These are phyloP conservation scores for Lophiostoma macrostomum DNA, from an alignment of 495 filamentous ascomycete species.

Conservation along the genomic window DNA sequence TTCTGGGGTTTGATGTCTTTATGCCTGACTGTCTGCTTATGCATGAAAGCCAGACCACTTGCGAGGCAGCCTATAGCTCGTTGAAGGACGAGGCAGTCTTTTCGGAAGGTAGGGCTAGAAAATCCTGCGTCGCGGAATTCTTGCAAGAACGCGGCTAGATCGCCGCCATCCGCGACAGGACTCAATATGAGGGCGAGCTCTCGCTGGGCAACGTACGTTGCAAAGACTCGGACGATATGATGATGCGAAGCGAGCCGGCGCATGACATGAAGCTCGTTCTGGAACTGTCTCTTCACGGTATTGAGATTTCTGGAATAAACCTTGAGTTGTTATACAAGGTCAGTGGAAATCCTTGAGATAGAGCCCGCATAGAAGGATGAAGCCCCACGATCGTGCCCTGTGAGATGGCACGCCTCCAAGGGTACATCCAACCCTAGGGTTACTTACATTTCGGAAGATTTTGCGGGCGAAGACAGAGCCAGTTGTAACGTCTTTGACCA, in stretches of 20 bases:
- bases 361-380: no score
- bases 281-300: slow-evolving; percentile 1
- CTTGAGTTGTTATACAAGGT: no score
- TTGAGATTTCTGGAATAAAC: background rate
- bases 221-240: slow-evolving; percentile 22
- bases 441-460: slow-evolving; percentile 6
- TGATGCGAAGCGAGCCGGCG: slow-evolving; percentile 10
- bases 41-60: slow-evolving; percentile 15
- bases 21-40: slow-evolving; percentile 19
- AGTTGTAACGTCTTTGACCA: slow-evolving; percentile 13
- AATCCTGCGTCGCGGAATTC: background rate
- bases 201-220: slow-evolving; percentile 11
- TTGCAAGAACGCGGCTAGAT: slow-evolving; percentile 14
- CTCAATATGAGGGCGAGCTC: slow-evolving; percentile 16
- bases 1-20: slow-evolving; percentile 28
- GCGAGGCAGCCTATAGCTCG: slow-evolving; percentile 20
- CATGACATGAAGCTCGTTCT: slow-evolving; percentile 15
- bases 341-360: no score
- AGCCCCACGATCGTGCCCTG: no score
- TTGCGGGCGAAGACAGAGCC: slow-evolving; percentile 20
- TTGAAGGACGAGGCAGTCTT: background rate
- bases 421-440: no score
- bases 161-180: slow-evolving; percentile 24
- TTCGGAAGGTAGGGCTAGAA: background rate
- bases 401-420: no score